Evolutionary conservation across 805 yeast species (phyloP).

Genomic region (Yamadazyma kitorensis): DNA sequence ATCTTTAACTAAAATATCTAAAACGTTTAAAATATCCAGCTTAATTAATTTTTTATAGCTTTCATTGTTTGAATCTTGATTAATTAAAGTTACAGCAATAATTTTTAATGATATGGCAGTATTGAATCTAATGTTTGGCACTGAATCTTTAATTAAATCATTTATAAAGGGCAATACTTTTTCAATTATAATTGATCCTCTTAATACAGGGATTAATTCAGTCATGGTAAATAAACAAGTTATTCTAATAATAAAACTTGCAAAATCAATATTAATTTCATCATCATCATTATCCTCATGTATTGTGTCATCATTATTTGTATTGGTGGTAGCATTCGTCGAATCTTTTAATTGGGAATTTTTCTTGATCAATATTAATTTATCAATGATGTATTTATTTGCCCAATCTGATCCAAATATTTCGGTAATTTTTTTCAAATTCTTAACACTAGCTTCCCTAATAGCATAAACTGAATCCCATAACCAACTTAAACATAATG

Average conservation of each 20-base stretch:
- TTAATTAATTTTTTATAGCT: constrained; percentile 23
- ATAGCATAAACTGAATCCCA: constrained; percentile 98
- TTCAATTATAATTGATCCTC: constrained; percentile 50
- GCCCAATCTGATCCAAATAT: constrained; percentile 97
- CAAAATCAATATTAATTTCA: constrained; percentile 39
- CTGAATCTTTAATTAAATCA: constrained; percentile 70
- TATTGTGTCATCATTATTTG: constrained; percentile 16
- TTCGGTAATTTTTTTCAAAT: constrained; percentile 72
- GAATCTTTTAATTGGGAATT: constrained; percentile 14
- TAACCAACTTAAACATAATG: constrained; percentile 93
- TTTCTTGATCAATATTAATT: constrained; percentile 48
- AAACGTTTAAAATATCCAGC: constrained; percentile 56
- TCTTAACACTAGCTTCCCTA: constrained; percentile 91
- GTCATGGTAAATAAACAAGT: constrained; percentile 88
- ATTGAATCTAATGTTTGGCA: constrained; percentile 94
- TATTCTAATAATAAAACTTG: constrained; percentile 86
- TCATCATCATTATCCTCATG: constrained; percentile 19
- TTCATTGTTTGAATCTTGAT: constrained; percentile 14
- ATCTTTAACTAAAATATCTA: constrained; percentile 66
- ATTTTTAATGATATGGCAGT: constrained; percentile 80
- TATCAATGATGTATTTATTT: constrained; percentile 72
- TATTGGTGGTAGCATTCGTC: constrained; percentile 12
- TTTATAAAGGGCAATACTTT: constrained; percentile 79
- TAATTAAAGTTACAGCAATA: constrained; percentile 52
- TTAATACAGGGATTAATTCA: constrained; percentile 72